These are phyloP conservation scores for Paramecium primaurelia DNA, from an alignment of 73 alveolate genomes.

Conservation along the genomic window DNA sequence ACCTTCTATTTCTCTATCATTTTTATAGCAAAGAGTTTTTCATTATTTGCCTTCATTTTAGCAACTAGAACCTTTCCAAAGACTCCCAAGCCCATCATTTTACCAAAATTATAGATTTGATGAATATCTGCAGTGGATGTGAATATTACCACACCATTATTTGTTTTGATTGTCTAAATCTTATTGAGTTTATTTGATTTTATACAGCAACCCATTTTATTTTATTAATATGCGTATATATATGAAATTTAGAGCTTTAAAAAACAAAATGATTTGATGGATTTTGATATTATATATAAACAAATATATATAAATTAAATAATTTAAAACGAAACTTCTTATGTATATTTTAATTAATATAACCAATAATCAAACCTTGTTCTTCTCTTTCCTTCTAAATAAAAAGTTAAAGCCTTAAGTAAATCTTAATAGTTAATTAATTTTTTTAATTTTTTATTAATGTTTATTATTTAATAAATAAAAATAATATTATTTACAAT, in stretches of 20 bases:
- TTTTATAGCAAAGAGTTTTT: constrained; percentile 47
- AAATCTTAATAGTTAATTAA: neutral
- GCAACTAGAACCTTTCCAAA: constrained; percentile 45
- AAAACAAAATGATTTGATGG: neutral
- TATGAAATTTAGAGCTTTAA: neutral
- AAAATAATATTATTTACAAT: neutral
- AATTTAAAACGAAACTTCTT: neutral
- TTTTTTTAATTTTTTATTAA: too few species aligned
- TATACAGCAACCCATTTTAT: constrained; percentile 41
- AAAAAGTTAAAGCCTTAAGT: neutral
- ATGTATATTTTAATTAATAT: neutral
- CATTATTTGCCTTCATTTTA: neutral
- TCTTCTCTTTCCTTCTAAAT: neutral
- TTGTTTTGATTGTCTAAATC: neutral
- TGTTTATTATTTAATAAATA: neutral
- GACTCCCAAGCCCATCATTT: neutral
- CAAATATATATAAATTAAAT: neutral
- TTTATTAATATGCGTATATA: neutral
- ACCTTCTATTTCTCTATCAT: constrained; percentile 40
- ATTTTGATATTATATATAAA: neutral
- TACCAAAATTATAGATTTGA: constrained; percentile 22
- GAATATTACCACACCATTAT: neutral
- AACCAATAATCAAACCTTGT: neutral
- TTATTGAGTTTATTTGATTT: neutral
- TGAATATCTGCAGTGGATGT: constrained; percentile 33